phyloP scores from a whole-genome alignment of 208 protist species.

The Strigomonas galati region DNA sequence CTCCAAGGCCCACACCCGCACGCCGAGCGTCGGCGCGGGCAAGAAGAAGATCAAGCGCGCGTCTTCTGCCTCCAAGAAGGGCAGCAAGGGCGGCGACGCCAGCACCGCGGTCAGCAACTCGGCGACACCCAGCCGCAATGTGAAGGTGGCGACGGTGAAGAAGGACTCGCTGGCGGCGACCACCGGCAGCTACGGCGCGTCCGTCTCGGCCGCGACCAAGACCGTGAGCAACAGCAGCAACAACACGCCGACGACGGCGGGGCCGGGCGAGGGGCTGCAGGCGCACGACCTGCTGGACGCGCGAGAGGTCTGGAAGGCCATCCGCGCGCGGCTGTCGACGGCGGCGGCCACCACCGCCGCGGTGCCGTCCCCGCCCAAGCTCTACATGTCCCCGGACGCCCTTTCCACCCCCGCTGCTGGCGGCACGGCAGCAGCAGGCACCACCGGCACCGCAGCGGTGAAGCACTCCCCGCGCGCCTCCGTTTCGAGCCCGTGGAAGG shows the following conservation, averaged over 20 bases:
- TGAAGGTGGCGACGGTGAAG: background rate
- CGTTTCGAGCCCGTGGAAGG: background rate
- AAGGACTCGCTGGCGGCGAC: conserved; percentile 9
- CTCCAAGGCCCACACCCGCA: background rate
- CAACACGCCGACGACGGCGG: background rate
- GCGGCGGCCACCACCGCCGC: conserved; percentile 6
- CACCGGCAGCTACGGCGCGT: background rate
- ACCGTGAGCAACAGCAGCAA: background rate
- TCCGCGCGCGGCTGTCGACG: conserved; percentile 4
- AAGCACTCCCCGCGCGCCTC: conserved; percentile 1
- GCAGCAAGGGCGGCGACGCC: conserved; percentile 5
- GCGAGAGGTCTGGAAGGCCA: conserved; percentile 6
- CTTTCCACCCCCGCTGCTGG: background rate
- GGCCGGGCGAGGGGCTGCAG: background rate
- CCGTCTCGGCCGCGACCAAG: conserved; percentile 1
- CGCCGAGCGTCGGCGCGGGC: conserved; percentile 11
- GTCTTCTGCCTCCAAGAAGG: conserved; percentile 6
- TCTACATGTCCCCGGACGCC: background rate
- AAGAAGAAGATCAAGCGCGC: conserved; percentile 11
- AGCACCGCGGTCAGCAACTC: background rate
- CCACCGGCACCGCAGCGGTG: background rate
- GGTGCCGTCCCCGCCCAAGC: conserved; percentile 9
- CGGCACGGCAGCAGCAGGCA: background rate
- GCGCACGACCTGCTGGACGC: conserved; percentile 10
- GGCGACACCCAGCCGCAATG: background rate